Evolutionary conservation across 495 filamentous ascomycete genomes (phyloP).

Genomic region (Daldinia loculata): DNA sequence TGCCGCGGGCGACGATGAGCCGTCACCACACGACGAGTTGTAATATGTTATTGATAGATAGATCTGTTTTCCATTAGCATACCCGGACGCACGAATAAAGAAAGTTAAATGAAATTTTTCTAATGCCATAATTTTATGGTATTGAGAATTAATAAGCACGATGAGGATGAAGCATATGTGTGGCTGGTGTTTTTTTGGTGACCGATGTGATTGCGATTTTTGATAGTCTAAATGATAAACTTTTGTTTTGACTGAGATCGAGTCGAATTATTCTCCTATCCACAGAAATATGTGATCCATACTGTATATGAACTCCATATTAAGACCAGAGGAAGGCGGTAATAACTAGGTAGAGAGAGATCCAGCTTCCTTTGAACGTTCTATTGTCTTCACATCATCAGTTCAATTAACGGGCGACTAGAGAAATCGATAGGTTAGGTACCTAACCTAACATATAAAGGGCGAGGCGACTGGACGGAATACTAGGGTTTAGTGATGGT

Average conservation of each 20-base stretch:
- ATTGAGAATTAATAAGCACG: neutral
- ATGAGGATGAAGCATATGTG: neutral
- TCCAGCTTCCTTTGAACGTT: too few species aligned
- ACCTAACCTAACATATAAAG: too few species aligned
- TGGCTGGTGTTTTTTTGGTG: neutral
- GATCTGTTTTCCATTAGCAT: constrained; percentile 44
- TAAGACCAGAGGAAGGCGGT: too few species aligned
- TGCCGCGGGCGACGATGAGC: constrained; percentile 77
- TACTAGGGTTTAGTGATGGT: too few species aligned
- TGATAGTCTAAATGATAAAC: neutral
- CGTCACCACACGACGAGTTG: constrained; percentile 85
- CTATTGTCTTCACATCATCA: too few species aligned
- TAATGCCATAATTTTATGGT: neutral
- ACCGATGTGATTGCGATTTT: neutral
- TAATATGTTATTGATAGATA: constrained; percentile 57
- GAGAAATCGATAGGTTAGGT: too few species aligned
- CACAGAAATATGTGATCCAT: too few species aligned
- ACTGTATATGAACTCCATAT: too few species aligned
- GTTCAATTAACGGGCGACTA: too few species aligned
- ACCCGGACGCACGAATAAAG: constrained; percentile 36
- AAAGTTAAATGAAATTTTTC: constrained; percentile 41
- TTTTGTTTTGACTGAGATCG: neutral
- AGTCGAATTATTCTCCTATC: neutral
- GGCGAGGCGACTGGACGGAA: too few species aligned
- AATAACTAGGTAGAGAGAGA: too few species aligned